Evolutionary conservation across 495 filamentous ascomycete genomes (phyloP), one percentile per base, ranked within the genome.

Genomic region (Aspergillus saccharolyticus): DNA sequence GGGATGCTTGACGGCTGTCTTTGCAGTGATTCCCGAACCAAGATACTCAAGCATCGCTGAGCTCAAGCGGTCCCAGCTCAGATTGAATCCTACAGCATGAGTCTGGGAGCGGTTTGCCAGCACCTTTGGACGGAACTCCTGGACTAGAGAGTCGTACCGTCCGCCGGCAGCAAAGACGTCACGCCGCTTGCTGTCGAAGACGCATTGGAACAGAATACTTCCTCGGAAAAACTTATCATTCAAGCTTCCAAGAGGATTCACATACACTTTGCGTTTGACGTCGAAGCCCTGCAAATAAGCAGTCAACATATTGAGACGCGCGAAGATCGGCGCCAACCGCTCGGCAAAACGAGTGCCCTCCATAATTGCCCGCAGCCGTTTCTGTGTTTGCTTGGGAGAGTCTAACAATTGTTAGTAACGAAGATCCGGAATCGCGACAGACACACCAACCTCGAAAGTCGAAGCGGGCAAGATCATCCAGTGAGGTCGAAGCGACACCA

Each of bases 81-180:
- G 74, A 61, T 93, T 93, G 66, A 97, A 95, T 3, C 94, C 94
- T 42, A 97, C 94, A 10, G 89, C 93, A 63, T 92, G 90, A 4
- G 73, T 70, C 45, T 75, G 74, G 6, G 71, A 62, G 30, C 71
- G 69, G 30, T 55, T 75, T 30, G 73, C 70, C 44, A 75, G 42
- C 39, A 70, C 68, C 43, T 71, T 74, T 5, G 76, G 74, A 25
- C 70, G 64, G 21, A 76, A 76, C 30, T 78, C 72, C 52, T 75
- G 72, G 39, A 98, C 93, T 44, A 98, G 74, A 19, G 81, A 80
- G 67, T 98, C 94, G 69, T 97, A 98, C 24, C 94, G 85, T 24
- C 94, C 94, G 49, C 94, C 94, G 33, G 92, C 94, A 0, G 93
- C 94, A 62, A 98, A 90, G 10, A 97, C 89, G 61, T 94, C 88